Evolutionary conservation across 139 green algal genomes (phyloP), one percentile per base, ranked within the genome.

Genomic region (Coelastrella sp.): DNA sequence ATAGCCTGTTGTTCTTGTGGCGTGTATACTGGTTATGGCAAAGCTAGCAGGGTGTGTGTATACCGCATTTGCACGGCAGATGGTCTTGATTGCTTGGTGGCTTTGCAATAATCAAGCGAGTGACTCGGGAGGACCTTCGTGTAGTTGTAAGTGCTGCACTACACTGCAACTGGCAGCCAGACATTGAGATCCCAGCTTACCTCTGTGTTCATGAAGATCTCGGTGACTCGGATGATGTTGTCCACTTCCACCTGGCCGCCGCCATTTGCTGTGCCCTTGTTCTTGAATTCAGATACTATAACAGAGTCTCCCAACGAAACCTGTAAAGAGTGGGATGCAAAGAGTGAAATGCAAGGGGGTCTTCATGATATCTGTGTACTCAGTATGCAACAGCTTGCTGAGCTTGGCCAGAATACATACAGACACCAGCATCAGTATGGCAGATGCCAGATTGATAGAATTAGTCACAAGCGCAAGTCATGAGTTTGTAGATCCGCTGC

Each of bases 261-360:
- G 7, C 32, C 32, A 5, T 60, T 27, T 23, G 23, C 40, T 5
- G 11, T 63, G n/a, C n/a, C n/a, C 2, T 2, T 5, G 27, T 37
- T 43, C n/a, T 35, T 25, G 41, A 15, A 15, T 21, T 81, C 45
- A 9, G 30, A 17, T 27, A 68, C 40, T 34, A 50, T 68, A 3
- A 81, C 50, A 9, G 32, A 51, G 11, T 81, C 73, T 5, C 73
- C 73, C 73, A 81, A 37, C 17, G 27, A 50, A 40, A 81, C 50
- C 73, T 81, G 73, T 13, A 11, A 78, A 4, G 4, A 57, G 38
- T 23, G n/a, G n/a, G n/a, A n/a, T n/a, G n/a, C n/a, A n/a, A 19
- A 0, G 6, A 59, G 34, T 23, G 37, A 7, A 38, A 78, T 15
- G 64, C 64, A n/a, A 73, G 64, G 19, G 19, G 2, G 25, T 15